These are phyloP conservation scores for Talaromyces funiculosus DNA, from an alignment of 2,329 filamentous ascomycete species.

Conservation along the genomic window DNA sequence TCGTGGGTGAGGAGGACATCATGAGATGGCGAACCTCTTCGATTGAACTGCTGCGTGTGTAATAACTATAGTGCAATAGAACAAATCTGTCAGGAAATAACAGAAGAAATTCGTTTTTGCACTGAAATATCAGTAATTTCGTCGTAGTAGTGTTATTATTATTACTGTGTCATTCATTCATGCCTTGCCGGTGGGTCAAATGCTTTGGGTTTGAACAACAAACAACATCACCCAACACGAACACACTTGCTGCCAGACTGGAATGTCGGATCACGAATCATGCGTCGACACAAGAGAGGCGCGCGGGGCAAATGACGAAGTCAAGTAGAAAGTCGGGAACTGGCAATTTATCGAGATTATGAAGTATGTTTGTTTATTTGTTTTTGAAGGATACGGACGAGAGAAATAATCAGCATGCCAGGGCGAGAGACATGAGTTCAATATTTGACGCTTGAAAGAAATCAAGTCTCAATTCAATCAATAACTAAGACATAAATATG, in stretches of 20 bases:
- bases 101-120: background rate
- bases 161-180: background rate
- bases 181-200: slow-evolving; percentile 4
- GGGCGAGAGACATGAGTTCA: background rate
- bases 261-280: slow-evolving; percentile 2
- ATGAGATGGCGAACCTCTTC: background rate
- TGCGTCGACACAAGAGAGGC: background rate
- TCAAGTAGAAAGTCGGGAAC: background rate
- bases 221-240: slow-evolving; percentile 3
- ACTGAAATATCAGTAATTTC: background rate
- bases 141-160: background rate
- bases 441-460: background rate
- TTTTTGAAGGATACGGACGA: background rate
- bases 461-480: background rate
- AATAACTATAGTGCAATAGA: no score
- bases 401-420: background rate
- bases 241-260: background rate
- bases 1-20: slow-evolving; percentile 28
- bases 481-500: background rate
- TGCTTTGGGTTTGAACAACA: slow-evolving; percentile 1
- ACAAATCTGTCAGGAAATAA: background rate
- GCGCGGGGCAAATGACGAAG: background rate
- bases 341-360: background rate
- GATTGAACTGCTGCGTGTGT: background rate
- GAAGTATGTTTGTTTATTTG: background rate